These are phyloP conservation scores for Alternaria triticina DNA, from an alignment of 2,329 filamentous ascomycete genomes.

Conservation along the genomic window DNA sequence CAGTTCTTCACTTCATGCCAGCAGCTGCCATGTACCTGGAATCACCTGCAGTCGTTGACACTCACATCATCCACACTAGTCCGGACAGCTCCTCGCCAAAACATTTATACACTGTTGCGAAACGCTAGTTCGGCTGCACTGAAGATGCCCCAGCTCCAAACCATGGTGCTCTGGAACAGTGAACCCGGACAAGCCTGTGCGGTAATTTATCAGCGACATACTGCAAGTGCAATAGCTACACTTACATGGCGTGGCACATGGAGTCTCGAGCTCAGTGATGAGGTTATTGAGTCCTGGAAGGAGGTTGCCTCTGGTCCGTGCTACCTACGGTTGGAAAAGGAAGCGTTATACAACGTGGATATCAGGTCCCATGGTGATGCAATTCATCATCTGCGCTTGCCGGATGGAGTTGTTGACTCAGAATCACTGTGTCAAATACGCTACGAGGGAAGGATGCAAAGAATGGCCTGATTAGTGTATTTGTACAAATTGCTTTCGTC, in stretches of 20 bases:
- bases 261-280: conserved; percentile 24
- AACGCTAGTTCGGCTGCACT: conserved; percentile 26
- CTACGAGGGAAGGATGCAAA: conserved; percentile 24
- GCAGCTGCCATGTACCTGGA: conserved; percentile 29
- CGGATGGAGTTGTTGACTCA: conserved; percentile 26
- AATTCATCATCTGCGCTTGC: conserved; percentile 26
- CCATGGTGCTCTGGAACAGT: conserved; percentile 30
- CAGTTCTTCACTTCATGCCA: conserved; percentile 28
- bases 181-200: conserved; percentile 25
- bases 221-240: conserved; percentile 22
- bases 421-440: conserved; percentile 25
- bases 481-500: neutral
- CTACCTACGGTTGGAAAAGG: conserved; percentile 7
- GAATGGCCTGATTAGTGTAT: neutral
- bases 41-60: conserved; percentile 25
- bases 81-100: conserved; percentile 20
- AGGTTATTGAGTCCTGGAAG: conserved; percentile 27
- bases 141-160: conserved; percentile 28
- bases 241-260: conserved; percentile 30
- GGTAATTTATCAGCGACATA: conserved; percentile 27
- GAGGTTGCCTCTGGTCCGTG: neutral
- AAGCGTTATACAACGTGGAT: conserved; percentile 24
- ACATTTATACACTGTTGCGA: conserved; percentile 25
- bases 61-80: conserved; percentile 28
- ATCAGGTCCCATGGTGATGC: conserved; percentile 25